Evolutionary conservation across 192 early-diverging fungal genomes (phyloP), one percentile per base, ranked within the genome.

Genomic region (Podila epigama): DNA sequence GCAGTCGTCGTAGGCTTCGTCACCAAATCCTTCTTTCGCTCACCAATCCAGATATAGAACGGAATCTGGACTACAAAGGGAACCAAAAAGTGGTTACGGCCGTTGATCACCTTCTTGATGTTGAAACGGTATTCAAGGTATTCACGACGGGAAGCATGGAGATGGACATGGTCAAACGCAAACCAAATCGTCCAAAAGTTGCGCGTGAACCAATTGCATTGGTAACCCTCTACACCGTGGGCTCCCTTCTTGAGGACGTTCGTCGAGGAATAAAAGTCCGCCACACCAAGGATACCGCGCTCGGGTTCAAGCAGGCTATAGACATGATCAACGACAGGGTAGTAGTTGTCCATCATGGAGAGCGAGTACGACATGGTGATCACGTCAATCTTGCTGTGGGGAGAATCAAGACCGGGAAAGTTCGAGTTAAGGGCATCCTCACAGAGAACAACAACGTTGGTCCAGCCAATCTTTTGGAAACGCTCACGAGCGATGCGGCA

Each of bases 141-240:
- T 58, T 93, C 90, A 48, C 94, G 90, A 39, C 93, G 92, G 27
- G 86, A 84, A 36, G 90, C 90, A 63, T 89, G 85, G 4, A 95
- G 81, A 61, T 93, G 88, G 60, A 95, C 89, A 75, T 94, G 93
- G 80, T 95, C 94, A 22, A 88, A 73, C 34, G 92, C 90, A 77
- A 95, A 95, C 93, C 94, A 95, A 66, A 92, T 91, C 59, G 89
- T 84, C 94, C 93, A 95, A 70, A 95, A 95, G 81, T 89, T 88
- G 39, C 92, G 88, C 11, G 86, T 89, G 66, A 93, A 83, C 94
- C 94, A 95, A 55, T 71, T 84, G 60, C 91, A 89, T 48, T 91
- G 88, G 44, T 92, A 89, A 16, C 84, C 85, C 22, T 89, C 77
- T 29, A 84, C 82, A 18, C 86, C 75, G 0, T 86, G 85, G 35